phyloP scores from a whole-genome alignment of 805 yeast genomes.

The Schwanniomyces occidentalis region DNA sequence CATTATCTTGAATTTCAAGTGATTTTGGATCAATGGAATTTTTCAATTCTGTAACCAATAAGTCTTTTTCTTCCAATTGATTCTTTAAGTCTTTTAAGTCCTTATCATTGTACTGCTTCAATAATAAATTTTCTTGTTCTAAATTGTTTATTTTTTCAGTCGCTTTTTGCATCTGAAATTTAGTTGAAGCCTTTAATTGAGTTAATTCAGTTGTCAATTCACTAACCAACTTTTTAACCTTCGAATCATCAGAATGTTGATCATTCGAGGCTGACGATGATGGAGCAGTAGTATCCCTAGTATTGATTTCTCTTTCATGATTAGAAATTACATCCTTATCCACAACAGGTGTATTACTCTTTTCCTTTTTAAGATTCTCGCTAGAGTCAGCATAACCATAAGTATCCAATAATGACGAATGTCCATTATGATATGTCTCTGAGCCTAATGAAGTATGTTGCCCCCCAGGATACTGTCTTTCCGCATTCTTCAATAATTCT shows the following conservation, averaged over 20 bases:
- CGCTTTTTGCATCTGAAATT: slow-evolving; percentile 56
- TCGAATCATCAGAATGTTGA: slow-evolving; percentile 18
- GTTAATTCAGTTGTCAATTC: slow-evolving; percentile 35
- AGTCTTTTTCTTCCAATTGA: slow-evolving; percentile 31
- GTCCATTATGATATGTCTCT: slow-evolving; percentile 11
- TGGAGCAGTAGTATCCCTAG: background rate
- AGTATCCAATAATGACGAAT: slow-evolving; percentile 19
- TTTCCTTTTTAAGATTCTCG: too few relatives aligned
- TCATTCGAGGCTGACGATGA: slow-evolving; percentile 6
- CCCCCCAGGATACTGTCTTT: too few relatives aligned
- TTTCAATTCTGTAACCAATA: slow-evolving; percentile 31
- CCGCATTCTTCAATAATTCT: too few relatives aligned
- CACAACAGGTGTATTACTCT: background rate
- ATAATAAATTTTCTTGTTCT: slow-evolving; percentile 33
- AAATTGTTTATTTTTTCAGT: slow-evolving; percentile 51
- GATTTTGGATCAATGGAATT: slow-evolving; percentile 25
- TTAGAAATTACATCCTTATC: background rate
- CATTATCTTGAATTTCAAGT: slow-evolving; percentile 21
- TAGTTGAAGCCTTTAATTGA: slow-evolving; percentile 32
- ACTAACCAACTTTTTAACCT: slow-evolving; percentile 30
- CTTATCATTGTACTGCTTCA: slow-evolving; percentile 14
- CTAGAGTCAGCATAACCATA: too few relatives aligned
- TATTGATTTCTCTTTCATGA: background rate
- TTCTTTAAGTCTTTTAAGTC: slow-evolving; percentile 14
- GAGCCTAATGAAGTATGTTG: too few relatives aligned